Evolutionary conservation across 441 rosid genomes (phyloP).

Genomic region (Populus tomentosa): DNA sequence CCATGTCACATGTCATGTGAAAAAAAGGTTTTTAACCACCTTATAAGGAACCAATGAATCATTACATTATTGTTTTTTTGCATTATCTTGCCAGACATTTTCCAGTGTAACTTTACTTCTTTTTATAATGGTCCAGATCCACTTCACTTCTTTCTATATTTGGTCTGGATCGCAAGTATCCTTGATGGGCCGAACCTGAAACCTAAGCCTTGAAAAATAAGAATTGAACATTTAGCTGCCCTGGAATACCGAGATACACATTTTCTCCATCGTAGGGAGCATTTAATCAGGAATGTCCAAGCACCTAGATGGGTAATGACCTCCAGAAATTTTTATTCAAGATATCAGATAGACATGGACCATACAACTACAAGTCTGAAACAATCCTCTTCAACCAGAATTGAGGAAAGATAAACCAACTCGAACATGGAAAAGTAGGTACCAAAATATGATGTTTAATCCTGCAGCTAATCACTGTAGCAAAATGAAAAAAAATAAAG

Average conservation of each 20-base stretch:
- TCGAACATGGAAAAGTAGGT: not conserved
- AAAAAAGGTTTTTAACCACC: no score
- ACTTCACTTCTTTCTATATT: no score
- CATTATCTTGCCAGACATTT: no score
- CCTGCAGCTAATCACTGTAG: slow-evolving; percentile 11
- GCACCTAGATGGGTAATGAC: not conserved
- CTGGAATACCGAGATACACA: no score
- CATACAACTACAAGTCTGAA: slow-evolving; percentile 2
- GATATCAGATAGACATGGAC: slow-evolving; percentile 9
- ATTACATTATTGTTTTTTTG: no score
- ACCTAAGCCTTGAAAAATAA: no score
- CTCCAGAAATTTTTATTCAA: not conserved
- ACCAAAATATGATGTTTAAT: not conserved
- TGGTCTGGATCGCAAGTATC: no score
- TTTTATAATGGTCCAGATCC: no score
- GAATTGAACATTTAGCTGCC: not conserved
- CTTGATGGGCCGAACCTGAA: no score
- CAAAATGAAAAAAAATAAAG: slow-evolving; percentile 2
- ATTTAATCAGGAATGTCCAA: not conserved
- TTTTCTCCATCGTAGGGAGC: not conserved
- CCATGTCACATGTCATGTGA: no score
- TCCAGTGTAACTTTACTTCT: no score
- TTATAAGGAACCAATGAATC: no score
- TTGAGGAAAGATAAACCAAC: slow-evolving; percentile 8
- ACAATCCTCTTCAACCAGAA: slow-evolving; percentile 20